Evolutionary conservation across 164 flowering plant species (phyloP), one percentile per base, ranked within the genome.

Genomic region (Chloranthus sessilifolius): DNA sequence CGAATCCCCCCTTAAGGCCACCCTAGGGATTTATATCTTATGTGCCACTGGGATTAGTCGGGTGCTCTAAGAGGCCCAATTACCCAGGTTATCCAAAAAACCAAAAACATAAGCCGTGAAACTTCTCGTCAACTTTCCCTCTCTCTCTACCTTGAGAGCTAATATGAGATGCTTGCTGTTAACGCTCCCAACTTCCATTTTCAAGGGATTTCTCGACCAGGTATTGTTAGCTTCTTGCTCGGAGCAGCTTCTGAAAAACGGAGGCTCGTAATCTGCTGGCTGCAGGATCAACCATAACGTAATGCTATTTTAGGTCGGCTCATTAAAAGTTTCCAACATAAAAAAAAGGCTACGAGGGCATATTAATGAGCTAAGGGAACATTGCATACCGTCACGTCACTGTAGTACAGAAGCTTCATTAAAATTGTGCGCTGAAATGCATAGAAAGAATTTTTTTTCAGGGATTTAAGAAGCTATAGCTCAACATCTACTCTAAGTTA

Each of bases 201-300:
- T 80, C 58, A 91, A 57, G 33, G 96, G 98, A 48, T 55, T 78
- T 65, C 74, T 85, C 0, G 55, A 66, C 98, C 96, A 88, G 30
- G 74, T 39, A 65, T 79, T 69, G 42, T 64, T 75, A 47, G 79
- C 77, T 70, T 92, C 96, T 73, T 80, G 81, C 42, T 71, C 91
- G 1, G 75, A 62, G 72, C 96, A 91, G 54, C 87, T 17, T 58
- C 77, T 72, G 69, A 92, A 88, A 69, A 83, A 92, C 9, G 98
- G 98, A 39, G 98, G 96, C 68, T 88, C 96, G 47, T 92, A 92
- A 55, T 92, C 95, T 10, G 48, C 47, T 20, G 98, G 98, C 98
- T 88, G 85, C 72, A 77, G 43, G 40, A 19, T 15, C n/a, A 20
- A 12, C 47, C 41, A 55, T 9, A 37, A 19, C 8, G 21, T 19